Evolutionary conservation across 495 filamentous ascomycete genomes (phyloP), one percentile per base, ranked within the genome.

Genomic region (Neurospora terricola): DNA sequence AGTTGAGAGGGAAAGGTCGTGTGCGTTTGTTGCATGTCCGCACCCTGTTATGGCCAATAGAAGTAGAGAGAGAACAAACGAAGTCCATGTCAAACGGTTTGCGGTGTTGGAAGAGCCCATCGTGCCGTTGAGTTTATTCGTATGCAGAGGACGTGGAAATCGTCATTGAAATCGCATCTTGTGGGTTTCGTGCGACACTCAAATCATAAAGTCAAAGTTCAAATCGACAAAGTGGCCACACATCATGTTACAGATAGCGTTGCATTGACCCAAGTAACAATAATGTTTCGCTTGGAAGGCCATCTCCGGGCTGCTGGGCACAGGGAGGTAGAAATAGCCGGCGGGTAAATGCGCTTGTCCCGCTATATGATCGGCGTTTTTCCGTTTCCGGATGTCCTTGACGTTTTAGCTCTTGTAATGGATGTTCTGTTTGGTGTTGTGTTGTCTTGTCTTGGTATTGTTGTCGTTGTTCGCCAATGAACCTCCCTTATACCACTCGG

Each of bases 271-370:
- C 14, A 62, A 16, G 27, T 14, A 7, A 62, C 27, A 27, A 27
- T 62, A 2, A 27, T 7, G 10, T 23, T 21, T 27, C 21, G 48
- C 48, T 59, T 59, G 21, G 10, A 27, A 27, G 43, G 1, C 45
- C 4, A 48, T 12, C 23, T 27, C 70, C 45, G 45, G 71, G 48
- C 36, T 68, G 4, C 42, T 54, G 34, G 34, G 23, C 30, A 27
- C 42, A 34, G 30, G 71, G 48, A 59, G 23, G 54, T 18, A 59
- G 43, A 42, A 66, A 72, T 72, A 72, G 12, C 71, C 71, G 71
- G 21, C 71, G 71, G 71, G 36, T 72, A 72, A 72, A 66, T 10
- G 36, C 27, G 14, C 54, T 18, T 66, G 23, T 36, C 3, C 12
- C 23, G 27, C 5, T 62, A 27, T 21, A 23, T 54, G 45, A 54